Evolutionary conservation across 768 basidiomycete genomes (phyloP), one percentile per base, ranked within the genome.

Genomic region (Trametes meyenii): DNA sequence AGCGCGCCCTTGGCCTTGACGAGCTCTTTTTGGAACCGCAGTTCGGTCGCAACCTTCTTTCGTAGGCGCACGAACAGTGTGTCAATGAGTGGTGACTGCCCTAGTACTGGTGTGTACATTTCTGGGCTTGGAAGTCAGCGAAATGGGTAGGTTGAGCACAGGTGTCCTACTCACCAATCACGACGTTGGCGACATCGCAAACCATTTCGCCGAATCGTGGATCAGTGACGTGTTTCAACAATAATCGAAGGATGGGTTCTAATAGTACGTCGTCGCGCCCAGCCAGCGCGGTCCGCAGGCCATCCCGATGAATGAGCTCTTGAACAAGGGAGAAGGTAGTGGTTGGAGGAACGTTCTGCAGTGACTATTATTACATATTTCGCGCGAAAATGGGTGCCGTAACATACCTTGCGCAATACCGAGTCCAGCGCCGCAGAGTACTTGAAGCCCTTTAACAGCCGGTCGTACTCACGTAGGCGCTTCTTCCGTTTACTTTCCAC

Each of bases 381-480:
- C 42, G 19, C n/a, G 5, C 23, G 5, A 29, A 19, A 5, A 54
- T 11, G 0, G 45, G 17, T 19, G 21, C 8, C 19, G 10, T n/a
- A 6, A 66, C 79, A 55, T 67, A 91, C 92, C 81, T 93, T 94
- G 69, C 85, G 85, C 59, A 98, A 75, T 13, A 96, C 95, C 5
- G 93, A 86, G 75, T 99, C 96, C 56, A 99, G 76, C 5, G 97
- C 97, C 38, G 94, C 94, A 8, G 90, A 89, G 74, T 99, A 98
- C 70, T 92, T 92, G 81, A 98, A 99, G 40, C 77, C 80, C 74
- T 98, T 98, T 50, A 99, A 79, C 53, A 93, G 77, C 68, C 85
- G 85, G 73, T 99, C 97, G 74, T 97, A 97, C 57, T 93, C 89
- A 73, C 84, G 89, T 49, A 98, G 76, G 62, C 85, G 83, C 71